These are phyloP conservation scores for Hippophae rhamnoides DNA, from an alignment of 306 rosid genomes.

Conservation along the genomic window DNA sequence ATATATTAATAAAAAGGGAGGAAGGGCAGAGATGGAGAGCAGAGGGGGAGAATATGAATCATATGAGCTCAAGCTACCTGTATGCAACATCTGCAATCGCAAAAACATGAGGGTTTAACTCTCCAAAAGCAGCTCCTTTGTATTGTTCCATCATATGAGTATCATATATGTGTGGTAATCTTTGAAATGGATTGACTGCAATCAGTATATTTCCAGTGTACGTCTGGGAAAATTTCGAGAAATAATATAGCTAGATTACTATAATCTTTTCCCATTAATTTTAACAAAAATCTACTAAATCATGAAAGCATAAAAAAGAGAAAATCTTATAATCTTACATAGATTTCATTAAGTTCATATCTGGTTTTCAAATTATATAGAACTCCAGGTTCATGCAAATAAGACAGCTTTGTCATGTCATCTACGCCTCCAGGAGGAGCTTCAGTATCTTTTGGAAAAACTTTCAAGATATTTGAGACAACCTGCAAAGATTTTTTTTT, in stretches of 20 bases:
- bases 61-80: conserved; percentile 37
- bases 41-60: too few relatives aligned
- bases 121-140: conserved; percentile 94
- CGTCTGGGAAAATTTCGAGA: conserved; percentile 46
- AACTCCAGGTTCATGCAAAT: conserved; percentile 99
- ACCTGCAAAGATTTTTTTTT: conserved; percentile 45
- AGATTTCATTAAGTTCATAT: conserved; percentile 98
- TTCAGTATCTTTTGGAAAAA: conserved; percentile 91
- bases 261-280: conserved; percentile 13
- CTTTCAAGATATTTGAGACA: conserved; percentile 69
- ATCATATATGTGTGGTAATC: conserved; percentile 89
- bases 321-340: conserved; percentile 46
- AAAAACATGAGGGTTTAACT: conserved; percentile 98
- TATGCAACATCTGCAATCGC: conserved; percentile 99
- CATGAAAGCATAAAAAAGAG: conserved; percentile 3
- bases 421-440: conserved; percentile 99
- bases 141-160: conserved; percentile 99
- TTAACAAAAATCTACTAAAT: conserved; percentile 15
- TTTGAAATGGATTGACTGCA: conserved; percentile 98
- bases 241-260: conserved; percentile 21
- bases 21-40: too few relatives aligned
- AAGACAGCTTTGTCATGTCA: conserved; percentile 98
- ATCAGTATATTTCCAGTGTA: conserved; percentile 97
- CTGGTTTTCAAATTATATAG: conserved; percentile 88
- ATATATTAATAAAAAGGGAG: background rate